Conservation (phyloP, 805 yeast genomes). For the Starmerella sp. region DNA sequence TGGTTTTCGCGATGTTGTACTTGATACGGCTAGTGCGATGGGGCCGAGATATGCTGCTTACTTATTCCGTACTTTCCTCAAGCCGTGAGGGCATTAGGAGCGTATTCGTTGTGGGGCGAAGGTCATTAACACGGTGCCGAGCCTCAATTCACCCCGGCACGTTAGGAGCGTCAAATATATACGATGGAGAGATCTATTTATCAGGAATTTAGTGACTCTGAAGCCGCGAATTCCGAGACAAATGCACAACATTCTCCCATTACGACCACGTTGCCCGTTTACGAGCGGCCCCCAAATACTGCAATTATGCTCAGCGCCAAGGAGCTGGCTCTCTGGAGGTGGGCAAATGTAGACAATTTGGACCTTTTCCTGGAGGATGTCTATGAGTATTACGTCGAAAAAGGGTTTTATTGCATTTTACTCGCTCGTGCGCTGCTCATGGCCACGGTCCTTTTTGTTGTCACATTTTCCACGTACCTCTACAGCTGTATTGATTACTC, state of each 20-base stretch:
- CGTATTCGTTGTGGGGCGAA: background rate
- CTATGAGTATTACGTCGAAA: constrained; percentile 73
- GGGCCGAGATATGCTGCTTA: background rate
- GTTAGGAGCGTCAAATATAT: too few relatives aligned
- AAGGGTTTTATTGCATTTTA: constrained; percentile 73
- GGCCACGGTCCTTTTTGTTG: constrained; percentile 65
- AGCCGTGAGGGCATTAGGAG: background rate
- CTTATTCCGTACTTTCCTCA: background rate
- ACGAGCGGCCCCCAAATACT: background rate
- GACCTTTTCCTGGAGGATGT: constrained; percentile 76
- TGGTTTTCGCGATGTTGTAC: background rate
- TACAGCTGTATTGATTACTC: constrained; percentile 70
- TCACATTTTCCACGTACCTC: constrained; percentile 66
- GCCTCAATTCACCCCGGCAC: background rate
- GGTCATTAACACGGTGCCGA: background rate
- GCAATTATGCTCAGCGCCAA: constrained; percentile 37
- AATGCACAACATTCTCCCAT: background rate
- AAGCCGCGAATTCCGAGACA: background rate
- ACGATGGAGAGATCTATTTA: constrained; percentile 17
- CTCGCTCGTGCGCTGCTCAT: constrained; percentile 55
- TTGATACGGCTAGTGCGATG: background rate
- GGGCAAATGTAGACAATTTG: constrained; percentile 92
- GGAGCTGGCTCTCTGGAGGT: constrained; percentile 82
- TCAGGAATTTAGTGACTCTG: constrained; percentile 5
- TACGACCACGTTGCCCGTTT: background rate